Percentiles rank a stretch among this genome's conserved stretches.
Conservation (phyloP, 257 asterid species). For the Thymus mandschuricus region DNA sequence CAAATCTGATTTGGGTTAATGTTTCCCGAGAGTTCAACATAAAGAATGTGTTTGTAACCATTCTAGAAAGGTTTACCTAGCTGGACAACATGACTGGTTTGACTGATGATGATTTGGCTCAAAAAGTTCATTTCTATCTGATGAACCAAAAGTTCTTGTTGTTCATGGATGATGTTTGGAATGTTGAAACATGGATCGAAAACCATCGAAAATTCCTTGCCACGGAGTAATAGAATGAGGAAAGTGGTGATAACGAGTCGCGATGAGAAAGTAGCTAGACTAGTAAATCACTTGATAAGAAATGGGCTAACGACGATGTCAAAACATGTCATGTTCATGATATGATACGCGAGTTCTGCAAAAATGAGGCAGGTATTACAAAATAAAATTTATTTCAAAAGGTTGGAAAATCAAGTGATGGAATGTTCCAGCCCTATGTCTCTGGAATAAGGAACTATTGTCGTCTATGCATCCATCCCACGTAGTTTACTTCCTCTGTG, state of each 20-base stretch:
- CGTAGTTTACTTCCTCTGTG: conserved; percentile 28
- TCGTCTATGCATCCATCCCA: conserved; percentile 45
- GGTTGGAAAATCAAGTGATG: conserved; percentile 26
- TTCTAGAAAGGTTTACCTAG: conserved; percentile 17
- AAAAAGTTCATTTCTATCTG: background rate
- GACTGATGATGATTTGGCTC: conserved; percentile 26
- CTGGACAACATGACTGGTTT: conserved; percentile 13
- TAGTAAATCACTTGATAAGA: conserved; percentile 26
- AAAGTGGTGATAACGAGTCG: conserved; percentile 49
- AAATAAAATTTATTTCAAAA: conserved; percentile 37
- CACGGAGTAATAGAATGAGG: conserved; percentile 29
- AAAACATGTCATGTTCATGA: conserved; percentile 50
- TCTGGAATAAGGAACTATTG: conserved; percentile 26
- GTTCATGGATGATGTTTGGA: conserved; percentile 52
- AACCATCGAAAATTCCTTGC: conserved; percentile 30
- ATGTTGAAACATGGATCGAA: conserved; percentile 39
- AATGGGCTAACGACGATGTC: conserved; percentile 30
- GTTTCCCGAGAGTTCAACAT: conserved; percentile 32
- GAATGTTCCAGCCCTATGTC: background rate
- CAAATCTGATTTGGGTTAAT: conserved; percentile 27
- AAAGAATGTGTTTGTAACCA: conserved; percentile 27
- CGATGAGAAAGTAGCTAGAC: conserved; percentile 25
- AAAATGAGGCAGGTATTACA: conserved; percentile 33
- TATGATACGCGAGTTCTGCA: conserved; percentile 43
- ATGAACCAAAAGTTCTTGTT: conserved; percentile 33